These are phyloP conservation scores for Dinochytrium kinnereticum DNA, from an alignment of 371 early-diverging fungal species.

Conservation along the genomic window DNA sequence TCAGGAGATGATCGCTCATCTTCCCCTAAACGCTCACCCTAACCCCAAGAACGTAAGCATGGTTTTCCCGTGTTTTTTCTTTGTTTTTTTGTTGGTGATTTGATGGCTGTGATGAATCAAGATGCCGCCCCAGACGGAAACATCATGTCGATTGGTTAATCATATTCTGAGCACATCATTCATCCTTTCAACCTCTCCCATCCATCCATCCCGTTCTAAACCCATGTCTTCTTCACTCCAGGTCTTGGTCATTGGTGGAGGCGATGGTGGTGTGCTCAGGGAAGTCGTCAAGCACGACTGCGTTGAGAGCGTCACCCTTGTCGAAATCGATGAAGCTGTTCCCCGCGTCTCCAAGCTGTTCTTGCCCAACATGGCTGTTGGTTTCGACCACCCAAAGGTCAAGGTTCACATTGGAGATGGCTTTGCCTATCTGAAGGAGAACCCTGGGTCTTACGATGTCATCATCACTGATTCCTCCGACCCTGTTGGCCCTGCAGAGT, in stretches of 20 bases:
- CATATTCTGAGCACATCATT: conserved; percentile 25
- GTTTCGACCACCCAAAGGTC: conserved; percentile 94
- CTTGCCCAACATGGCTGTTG: conserved; percentile 91
- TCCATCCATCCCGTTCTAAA: too few species aligned
- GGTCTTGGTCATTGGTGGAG: conserved; percentile 98
- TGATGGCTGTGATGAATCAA: conserved; percentile 50
- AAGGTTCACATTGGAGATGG: conserved; percentile 94
- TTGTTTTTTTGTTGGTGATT: conserved; percentile 13
- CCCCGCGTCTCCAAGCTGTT: conserved; percentile 87
- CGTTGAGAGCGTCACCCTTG: conserved; percentile 88
- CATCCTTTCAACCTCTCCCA: neutral
- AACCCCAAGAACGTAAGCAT: conserved; percentile 83
- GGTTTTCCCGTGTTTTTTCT: neutral
- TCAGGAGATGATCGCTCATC: conserved; percentile 98
- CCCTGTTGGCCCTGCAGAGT: conserved; percentile 96
- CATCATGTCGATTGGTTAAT: conserved; percentile 28
- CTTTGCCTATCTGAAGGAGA: conserved; percentile 87
- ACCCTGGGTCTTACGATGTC: conserved; percentile 87
- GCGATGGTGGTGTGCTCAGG: conserved; percentile 97
- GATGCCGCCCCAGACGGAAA: conserved; percentile 60
- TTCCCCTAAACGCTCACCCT: conserved; percentile 94
- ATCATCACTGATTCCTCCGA: conserved; percentile 99
- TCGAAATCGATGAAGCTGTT: conserved; percentile 97
- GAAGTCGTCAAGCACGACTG: conserved; percentile 95
- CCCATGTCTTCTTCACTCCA: conserved; percentile 32